Percentiles rank a stretch among this genome's conserved stretches.
phyloP scores from a whole-genome alignment of 768 basidiomycete species.

The Lactarius pseudohatsudake region DNA sequence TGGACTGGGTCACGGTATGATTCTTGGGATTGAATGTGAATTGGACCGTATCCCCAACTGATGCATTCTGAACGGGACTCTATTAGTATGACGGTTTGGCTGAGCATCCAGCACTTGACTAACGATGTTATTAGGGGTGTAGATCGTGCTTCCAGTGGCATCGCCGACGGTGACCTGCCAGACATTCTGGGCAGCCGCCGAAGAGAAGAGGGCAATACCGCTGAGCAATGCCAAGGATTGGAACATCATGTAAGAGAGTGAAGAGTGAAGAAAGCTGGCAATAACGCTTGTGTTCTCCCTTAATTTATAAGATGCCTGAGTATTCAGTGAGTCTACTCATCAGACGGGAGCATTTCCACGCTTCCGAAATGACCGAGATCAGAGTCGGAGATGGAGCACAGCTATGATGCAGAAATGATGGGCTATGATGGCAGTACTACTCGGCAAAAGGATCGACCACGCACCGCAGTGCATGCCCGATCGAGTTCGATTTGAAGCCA shows the following conservation, averaged over 20 bases:
- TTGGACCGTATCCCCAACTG: slow-evolving; percentile 30
- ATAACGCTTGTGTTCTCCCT: neutral
- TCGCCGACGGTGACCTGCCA: slow-evolving; percentile 16
- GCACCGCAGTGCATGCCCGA: too few species aligned
- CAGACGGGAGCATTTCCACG: neutral
- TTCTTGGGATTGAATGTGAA: slow-evolving; percentile 35
- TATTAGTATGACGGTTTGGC: neutral
- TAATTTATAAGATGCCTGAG: slow-evolving; percentile 1
- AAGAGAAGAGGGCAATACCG: slow-evolving; percentile 10
- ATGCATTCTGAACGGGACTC: slow-evolving; percentile 18
- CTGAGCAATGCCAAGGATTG: neutral
- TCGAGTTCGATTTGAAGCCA: neutral
- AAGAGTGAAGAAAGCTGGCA: neutral
- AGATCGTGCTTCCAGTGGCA: slow-evolving; percentile 7
- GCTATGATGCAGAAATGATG: neutral
- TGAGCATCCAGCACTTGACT: neutral
- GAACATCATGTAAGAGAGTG: slow-evolving; percentile 12
- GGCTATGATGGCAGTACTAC: neutral
- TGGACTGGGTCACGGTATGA: slow-evolving; percentile 36
- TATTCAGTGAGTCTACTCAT: neutral
- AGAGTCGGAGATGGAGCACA: neutral
- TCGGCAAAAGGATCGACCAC: too few species aligned
- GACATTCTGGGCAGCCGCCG: neutral
- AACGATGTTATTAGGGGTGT: slow-evolving; percentile 15
- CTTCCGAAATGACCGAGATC: neutral